Conservation (phyloP, 177 flowering plant genomes). For the Vitis hybrid region DNA sequence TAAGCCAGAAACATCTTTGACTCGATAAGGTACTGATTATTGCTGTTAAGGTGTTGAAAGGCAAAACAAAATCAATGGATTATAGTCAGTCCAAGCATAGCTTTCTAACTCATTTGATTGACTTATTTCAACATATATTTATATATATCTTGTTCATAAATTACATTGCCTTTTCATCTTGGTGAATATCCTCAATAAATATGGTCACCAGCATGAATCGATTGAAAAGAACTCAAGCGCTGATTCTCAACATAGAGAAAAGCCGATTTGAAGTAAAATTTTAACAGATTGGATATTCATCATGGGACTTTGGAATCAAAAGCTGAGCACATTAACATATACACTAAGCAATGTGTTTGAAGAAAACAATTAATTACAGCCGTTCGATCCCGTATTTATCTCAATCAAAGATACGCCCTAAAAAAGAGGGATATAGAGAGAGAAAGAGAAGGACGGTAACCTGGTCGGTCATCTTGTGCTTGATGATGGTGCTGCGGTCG, state of each 20-base stretch:
- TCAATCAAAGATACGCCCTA: background rate
- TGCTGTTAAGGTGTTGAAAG: too few species aligned
- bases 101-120: background rate
- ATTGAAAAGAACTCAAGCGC: background rate
- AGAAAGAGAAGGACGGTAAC: slow-evolving; percentile 31
- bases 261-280: background rate
- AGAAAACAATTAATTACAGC: too few species aligned
- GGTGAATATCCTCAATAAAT: background rate
- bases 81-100: background rate
- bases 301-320: too few species aligned
- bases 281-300: background rate
- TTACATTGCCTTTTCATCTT: background rate
- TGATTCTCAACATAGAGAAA: background rate
- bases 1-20: too few species aligned
- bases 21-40: too few species aligned
- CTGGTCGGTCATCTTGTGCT: slow-evolving; percentile 99
- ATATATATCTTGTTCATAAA: background rate
- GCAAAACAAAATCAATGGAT: too few species aligned
- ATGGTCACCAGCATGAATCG: background rate
- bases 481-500: slow-evolving; percentile 87
- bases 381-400: too few species aligned
- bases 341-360: too few species aligned
- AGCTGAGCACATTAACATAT: too few species aligned
- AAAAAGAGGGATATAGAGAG: slow-evolving; percentile 1
- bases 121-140: background rate